phyloP scores from a whole-genome alignment of 129 eudicot species.

The Tanacetum coccineum region DNA sequence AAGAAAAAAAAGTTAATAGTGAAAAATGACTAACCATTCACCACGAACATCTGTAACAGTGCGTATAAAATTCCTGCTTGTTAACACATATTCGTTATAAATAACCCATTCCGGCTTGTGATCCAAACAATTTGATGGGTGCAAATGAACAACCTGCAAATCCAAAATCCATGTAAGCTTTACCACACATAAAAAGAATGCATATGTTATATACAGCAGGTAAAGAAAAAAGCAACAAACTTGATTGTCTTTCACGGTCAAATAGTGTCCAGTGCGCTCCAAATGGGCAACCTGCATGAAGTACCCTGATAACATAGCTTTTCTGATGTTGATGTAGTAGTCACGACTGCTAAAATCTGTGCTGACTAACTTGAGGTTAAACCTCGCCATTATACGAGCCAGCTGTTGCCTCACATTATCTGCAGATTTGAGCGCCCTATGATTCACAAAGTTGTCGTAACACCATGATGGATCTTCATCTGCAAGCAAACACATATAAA shows the following conservation, averaged over 20 bases:
- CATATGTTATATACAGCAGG: neutral
- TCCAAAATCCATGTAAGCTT: slow-evolving; percentile 1
- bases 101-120: slow-evolving; percentile 99
- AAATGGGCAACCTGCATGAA: slow-evolving; percentile 99
- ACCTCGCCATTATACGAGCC: too few relatives aligned
- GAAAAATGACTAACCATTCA: slow-evolving; percentile 65
- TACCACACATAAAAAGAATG: neutral
- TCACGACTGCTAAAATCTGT: slow-evolving; percentile 95
- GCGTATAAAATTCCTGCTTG: slow-evolving; percentile 90
- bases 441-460: too few relatives aligned
- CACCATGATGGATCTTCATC: too few relatives aligned
- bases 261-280: slow-evolving; percentile 95
- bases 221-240: slow-evolving; percentile 31
- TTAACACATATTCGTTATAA: slow-evolving; percentile 86
- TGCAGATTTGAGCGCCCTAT: too few relatives aligned
- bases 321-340: slow-evolving; percentile 89
- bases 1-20: neutral
- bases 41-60: slow-evolving; percentile 97
- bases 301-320: slow-evolving; percentile 95
- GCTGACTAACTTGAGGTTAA: slow-evolving; percentile 34
- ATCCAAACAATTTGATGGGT: slow-evolving; percentile 93
- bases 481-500: too few relatives aligned
- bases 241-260: slow-evolving; percentile 95
- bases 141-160: slow-evolving; percentile 85
- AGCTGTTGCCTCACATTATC: too few relatives aligned